Conservation (phyloP, 2,329 filamentous ascomycete species). For the Stromatinia cepivora region DNA sequence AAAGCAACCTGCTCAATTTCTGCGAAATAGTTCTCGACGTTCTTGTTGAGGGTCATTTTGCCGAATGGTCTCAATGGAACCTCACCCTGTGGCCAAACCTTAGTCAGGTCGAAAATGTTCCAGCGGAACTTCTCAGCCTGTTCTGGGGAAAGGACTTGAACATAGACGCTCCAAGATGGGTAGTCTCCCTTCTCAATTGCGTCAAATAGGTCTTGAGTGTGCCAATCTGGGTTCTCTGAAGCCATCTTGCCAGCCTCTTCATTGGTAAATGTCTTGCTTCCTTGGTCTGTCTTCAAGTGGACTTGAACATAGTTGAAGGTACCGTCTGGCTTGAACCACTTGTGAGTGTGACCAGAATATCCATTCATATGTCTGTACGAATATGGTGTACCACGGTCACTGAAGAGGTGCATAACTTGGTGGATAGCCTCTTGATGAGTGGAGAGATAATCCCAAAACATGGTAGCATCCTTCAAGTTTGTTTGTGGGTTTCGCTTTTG, state of each 20-base stretch:
- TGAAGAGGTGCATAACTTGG: constrained; percentile 65
- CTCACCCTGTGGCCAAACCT: constrained; percentile 65
- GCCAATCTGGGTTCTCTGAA: constrained; percentile 60
- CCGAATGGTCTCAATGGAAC: constrained; percentile 63
- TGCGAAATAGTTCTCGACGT: constrained; percentile 61
- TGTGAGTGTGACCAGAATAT: constrained; percentile 67
- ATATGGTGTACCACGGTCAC: constrained; percentile 64
- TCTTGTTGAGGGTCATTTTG: constrained; percentile 63
- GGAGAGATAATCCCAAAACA: constrained; percentile 52
- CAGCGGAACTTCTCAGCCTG: constrained; percentile 61
- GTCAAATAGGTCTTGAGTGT: constrained; percentile 64
- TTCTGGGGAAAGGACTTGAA: constrained; percentile 63
- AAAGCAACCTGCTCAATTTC: constrained; percentile 72
- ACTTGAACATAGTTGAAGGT: constrained; percentile 66
- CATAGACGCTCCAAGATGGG: constrained; percentile 63
- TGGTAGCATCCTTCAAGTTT: constrained; percentile 63
- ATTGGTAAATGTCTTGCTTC: constrained; percentile 59
- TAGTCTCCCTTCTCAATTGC: constrained; percentile 61
- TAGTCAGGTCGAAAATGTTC: constrained; percentile 69
- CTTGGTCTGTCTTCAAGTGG: constrained; percentile 63
- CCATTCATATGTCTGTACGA: constrained; percentile 67
- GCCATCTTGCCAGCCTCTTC: constrained; percentile 56
- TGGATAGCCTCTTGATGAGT: constrained; percentile 64
- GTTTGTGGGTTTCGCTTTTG: constrained; percentile 75
- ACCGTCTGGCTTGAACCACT: constrained; percentile 65